Conservation (phyloP, 768 basidiomycete genomes). For the Mycena filopes region DNA sequence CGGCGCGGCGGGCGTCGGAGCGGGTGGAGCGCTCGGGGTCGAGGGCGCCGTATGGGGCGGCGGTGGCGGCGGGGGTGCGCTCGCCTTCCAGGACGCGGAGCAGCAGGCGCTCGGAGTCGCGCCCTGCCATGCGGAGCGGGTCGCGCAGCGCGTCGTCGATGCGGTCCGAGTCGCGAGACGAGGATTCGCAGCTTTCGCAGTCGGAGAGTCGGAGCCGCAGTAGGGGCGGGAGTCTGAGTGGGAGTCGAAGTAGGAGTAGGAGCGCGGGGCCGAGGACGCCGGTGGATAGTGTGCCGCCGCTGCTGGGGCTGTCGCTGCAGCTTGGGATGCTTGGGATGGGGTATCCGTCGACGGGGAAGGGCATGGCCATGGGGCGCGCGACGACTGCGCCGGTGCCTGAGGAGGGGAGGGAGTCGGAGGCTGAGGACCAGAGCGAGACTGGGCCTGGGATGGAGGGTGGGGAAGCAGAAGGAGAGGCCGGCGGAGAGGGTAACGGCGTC, state of each 20-base stretch:
- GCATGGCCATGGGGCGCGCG: background rate
- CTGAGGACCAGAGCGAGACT: background rate
- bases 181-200: background rate
- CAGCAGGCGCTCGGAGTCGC: background rate
- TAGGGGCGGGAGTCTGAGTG: constrained; percentile 19
- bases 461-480: background rate
- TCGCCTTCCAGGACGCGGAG: background rate
- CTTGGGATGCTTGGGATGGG: constrained; percentile 14
- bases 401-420: background rate
- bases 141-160: background rate
- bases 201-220: constrained; percentile 19
- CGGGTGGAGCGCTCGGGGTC: constrained; percentile 25
- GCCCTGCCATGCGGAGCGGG: background rate
- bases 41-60: constrained; percentile 25
- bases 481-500: background rate
- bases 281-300: constrained; percentile 12
- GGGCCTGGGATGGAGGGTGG: no score
- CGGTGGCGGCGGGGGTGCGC: background rate
- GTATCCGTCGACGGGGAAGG: constrained; percentile 7
- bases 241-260: constrained; percentile 21
- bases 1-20: constrained; percentile 13
- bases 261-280: constrained; percentile 29
- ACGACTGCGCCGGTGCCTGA: background rate
- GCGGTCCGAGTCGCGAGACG: constrained; percentile 1
- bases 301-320: constrained; percentile 13